These are phyloP conservation scores for Penstemon newberryi DNA, from an alignment of 257 asterid species.

Conservation along the genomic window DNA sequence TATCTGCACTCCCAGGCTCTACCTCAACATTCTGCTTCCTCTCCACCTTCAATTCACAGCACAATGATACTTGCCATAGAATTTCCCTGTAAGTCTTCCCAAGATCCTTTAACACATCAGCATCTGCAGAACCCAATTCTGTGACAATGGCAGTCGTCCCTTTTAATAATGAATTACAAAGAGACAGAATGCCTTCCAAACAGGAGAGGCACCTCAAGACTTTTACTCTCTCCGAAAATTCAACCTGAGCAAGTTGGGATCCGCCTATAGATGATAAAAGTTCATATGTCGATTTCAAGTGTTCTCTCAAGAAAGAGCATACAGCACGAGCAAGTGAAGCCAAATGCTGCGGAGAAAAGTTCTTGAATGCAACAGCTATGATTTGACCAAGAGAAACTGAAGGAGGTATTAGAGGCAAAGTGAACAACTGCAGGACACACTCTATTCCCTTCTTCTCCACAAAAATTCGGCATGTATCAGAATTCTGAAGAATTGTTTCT, in stretches of 20 bases:
- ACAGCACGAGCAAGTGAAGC: conserved; percentile 92
- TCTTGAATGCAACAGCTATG: conserved; percentile 84
- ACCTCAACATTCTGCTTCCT: conserved; percentile 64
- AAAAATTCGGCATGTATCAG: conserved; percentile 93
- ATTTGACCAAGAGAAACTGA: conserved; percentile 84
- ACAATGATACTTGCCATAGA: conserved; percentile 84
- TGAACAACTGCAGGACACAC: conserved; percentile 80
- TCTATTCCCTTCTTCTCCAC: conserved; percentile 92
- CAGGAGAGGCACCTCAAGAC: conserved; percentile 77
- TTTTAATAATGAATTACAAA: conserved; percentile 77
- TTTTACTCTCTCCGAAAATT: conserved; percentile 60
- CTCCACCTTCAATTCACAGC: conserved; percentile 66
- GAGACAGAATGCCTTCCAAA: conserved; percentile 85
- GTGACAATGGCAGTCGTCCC: conserved; percentile 76
- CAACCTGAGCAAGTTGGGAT: conserved; percentile 66
- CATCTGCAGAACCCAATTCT: conserved; percentile 86
- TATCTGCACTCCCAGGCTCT: conserved; percentile 63
- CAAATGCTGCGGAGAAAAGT: conserved; percentile 88
- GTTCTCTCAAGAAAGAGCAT: conserved; percentile 78
- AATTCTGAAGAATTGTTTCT: conserved; percentile 88
- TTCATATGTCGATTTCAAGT: conserved; percentile 68
- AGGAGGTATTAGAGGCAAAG: conserved; percentile 79
- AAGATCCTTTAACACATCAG: conserved; percentile 88
- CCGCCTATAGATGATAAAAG: conserved; percentile 65
- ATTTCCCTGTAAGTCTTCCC: conserved; percentile 81